Evolutionary conservation across 1,139 yeast species (phyloP).

Genomic region (Eremothecium gossypii): DNA sequence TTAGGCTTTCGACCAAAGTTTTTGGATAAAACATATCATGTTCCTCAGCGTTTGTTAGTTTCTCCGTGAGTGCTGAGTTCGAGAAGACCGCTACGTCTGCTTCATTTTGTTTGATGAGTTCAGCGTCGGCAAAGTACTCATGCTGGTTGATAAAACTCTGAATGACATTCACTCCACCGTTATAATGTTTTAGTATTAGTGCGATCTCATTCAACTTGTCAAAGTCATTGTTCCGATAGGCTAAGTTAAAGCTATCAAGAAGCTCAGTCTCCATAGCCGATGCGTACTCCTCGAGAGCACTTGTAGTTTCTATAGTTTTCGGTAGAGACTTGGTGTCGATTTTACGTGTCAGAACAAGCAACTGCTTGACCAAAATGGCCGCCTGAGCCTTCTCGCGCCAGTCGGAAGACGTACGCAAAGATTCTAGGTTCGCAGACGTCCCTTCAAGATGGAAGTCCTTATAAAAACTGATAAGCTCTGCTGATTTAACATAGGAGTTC

Average conservation of each 20-base stretch:
- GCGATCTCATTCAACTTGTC: conserved; percentile 74
- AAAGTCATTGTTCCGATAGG: conserved; percentile 43
- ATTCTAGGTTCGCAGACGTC: conserved; percentile 53
- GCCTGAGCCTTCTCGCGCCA: conserved; percentile 50
- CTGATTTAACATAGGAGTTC: conserved; percentile 65
- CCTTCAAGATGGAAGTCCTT: conserved; percentile 56
- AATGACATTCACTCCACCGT: conserved; percentile 77
- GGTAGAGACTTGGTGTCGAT: conserved; percentile 44
- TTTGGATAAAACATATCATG: conserved; percentile 34
- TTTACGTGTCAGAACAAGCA: conserved; percentile 56
- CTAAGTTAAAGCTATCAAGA: conserved; percentile 48
- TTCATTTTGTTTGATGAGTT: conserved; percentile 30
- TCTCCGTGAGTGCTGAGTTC: conserved; percentile 36
- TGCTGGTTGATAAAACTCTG: conserved; percentile 78
- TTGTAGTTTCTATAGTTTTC: conserved; percentile 42
- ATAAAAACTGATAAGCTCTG: conserved; percentile 68
- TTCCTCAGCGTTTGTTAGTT: conserved; percentile 39
- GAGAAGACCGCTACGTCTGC: conserved; percentile 24
- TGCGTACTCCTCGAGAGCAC: conserved; percentile 58
- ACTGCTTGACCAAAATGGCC: conserved; percentile 58
- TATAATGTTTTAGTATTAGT: conserved; percentile 66
- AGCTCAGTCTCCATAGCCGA: conserved; percentile 65
- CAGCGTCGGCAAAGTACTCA: conserved; percentile 53
- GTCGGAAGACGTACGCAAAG: conserved; percentile 33
- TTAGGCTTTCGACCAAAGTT: conserved; percentile 33